Conservation (phyloP, 495 filamentous ascomycete species). For the Cryomyces minteri region DNA sequence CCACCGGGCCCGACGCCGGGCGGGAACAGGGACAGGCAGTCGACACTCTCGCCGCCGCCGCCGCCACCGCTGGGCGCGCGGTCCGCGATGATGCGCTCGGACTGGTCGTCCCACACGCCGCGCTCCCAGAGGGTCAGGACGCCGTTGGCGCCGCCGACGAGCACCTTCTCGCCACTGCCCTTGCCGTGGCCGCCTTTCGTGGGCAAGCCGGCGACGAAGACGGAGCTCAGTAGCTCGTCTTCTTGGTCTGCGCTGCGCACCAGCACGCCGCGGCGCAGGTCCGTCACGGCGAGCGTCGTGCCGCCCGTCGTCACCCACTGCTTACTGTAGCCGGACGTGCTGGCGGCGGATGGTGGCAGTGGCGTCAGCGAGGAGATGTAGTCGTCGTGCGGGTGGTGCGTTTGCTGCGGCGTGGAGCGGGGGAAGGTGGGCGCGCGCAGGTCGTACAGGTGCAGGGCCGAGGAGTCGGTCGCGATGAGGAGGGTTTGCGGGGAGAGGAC, state of each 20-base stretch:
- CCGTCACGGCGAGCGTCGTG: slow-evolving; percentile 73
- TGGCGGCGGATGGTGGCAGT: slow-evolving; percentile 55
- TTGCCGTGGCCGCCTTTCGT: slow-evolving; percentile 29
- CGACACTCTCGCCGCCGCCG: slow-evolving; percentile 37
- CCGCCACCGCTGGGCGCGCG: slow-evolving; percentile 22
- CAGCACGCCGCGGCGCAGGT: slow-evolving; percentile 65
- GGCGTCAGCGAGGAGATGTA: slow-evolving; percentile 82
- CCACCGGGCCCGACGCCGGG: slow-evolving; percentile 37
- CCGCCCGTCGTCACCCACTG: slow-evolving; percentile 89
- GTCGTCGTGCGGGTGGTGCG: slow-evolving; percentile 74
- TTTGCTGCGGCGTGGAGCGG: slow-evolving; percentile 40
- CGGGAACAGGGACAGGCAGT: slow-evolving; percentile 47
- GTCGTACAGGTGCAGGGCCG: slow-evolving; percentile 78
- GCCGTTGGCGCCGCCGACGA: slow-evolving; percentile 63
- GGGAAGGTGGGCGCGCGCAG: slow-evolving; percentile 46
- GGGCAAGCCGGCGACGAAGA: slow-evolving; percentile 48
- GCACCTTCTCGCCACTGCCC: slow-evolving; percentile 51
- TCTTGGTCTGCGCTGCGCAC: slow-evolving; percentile 83
- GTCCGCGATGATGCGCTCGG: slow-evolving; percentile 64
- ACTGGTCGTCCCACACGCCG: slow-evolving; percentile 86
- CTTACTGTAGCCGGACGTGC: slow-evolving; percentile 70
- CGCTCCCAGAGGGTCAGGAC: slow-evolving; percentile 84
- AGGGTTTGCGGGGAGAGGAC: slow-evolving; percentile 72
- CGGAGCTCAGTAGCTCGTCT: slow-evolving; percentile 70
- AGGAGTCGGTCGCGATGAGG: slow-evolving; percentile 77